phyloP scores from a whole-genome alignment of 2,329 filamentous ascomycete species.

The Teratosphaeria viscida region DNA sequence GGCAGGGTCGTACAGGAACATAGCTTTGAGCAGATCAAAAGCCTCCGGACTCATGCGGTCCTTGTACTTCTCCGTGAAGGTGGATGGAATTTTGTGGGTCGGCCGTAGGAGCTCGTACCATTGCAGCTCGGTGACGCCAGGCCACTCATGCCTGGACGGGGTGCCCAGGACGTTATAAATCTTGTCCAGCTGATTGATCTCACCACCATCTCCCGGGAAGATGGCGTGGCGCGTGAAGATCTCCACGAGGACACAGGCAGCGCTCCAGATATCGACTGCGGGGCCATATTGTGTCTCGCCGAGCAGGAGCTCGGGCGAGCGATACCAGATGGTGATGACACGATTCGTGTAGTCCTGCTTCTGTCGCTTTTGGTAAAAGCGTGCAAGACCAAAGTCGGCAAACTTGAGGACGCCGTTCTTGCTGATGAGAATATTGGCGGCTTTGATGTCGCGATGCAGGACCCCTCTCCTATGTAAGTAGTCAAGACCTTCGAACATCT shows the following conservation, averaged over 20 bases:
- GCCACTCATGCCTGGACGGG: constrained; percentile 76
- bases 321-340: constrained; percentile 98
- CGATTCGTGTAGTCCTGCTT: constrained; percentile 96
- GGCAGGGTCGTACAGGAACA: constrained; percentile 82
- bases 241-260: constrained; percentile 90
- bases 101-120: constrained; percentile 93
- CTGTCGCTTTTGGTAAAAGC: constrained; percentile 88
- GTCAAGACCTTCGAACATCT: constrained; percentile 86
- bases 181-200: constrained; percentile 90
- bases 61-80: constrained; percentile 75
- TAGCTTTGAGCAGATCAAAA: constrained; percentile 68
- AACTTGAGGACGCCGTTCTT: constrained; percentile 81
- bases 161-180: constrained; percentile 91
- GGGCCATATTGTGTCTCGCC: constrained; percentile 86
- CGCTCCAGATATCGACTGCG: constrained; percentile 91
- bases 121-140: constrained; percentile 80
- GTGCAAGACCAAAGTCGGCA: constrained; percentile 89
- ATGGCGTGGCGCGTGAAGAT: constrained; percentile 91
- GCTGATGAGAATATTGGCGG: constrained; percentile 91
- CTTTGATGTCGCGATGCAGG: constrained; percentile 94
- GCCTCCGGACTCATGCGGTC: constrained; percentile 68
- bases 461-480: constrained; percentile 92
- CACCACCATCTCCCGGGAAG: constrained; percentile 90
- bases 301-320: constrained; percentile 78
- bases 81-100: constrained; percentile 57